Conservation (phyloP, 1,284 basidiomycete genomes). For the Prillingera fragicola region DNA sequence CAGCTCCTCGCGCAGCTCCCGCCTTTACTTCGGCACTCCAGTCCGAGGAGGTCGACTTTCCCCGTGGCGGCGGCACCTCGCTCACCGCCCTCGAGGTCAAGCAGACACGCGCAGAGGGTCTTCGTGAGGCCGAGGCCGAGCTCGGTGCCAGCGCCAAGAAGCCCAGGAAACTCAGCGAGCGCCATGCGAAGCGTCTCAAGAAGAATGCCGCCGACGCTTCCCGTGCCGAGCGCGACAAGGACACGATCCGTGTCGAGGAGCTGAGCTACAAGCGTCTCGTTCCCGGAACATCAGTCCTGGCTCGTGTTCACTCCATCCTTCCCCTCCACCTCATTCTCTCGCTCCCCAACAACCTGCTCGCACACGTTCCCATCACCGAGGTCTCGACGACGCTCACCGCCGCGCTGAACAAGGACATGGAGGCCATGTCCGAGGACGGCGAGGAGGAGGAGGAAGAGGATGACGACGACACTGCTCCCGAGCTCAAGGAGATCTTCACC, state of each 20-base stretch:
- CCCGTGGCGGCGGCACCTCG: constrained; percentile 67
- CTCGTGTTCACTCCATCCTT: constrained; percentile 78
- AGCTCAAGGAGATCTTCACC: constrained; percentile 68
- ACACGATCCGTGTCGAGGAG: constrained; percentile 62
- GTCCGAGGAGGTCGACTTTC: constrained; percentile 83
- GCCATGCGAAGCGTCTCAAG: constrained; percentile 47
- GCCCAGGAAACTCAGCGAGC: constrained; percentile 31
- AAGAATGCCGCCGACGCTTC: constrained; percentile 52
- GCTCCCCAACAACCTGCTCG: constrained; percentile 89
- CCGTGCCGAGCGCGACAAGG: constrained; percentile 42
- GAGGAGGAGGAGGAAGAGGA: constrained; percentile 47
- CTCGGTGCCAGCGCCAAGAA: constrained; percentile 48
- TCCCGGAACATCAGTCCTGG: constrained; percentile 79
- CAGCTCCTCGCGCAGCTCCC: constrained; percentile 31
- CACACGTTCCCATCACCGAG: constrained; percentile 91
- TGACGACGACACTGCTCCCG: constrained; percentile 56
- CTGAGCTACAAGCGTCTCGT: constrained; percentile 90
- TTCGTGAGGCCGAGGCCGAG: constrained; percentile 75
- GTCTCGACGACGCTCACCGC: constrained; percentile 78
- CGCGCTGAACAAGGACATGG: constrained; percentile 50
- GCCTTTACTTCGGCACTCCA: constrained; percentile 50
- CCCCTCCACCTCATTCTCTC: constrained; percentile 88
- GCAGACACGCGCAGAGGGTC: constrained; percentile 73
- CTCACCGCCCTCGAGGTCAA: constrained; percentile 91
- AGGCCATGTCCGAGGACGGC: constrained; percentile 52